These are phyloP conservation scores for Pyracantha coccinea DNA, from an alignment of 331 rosid species.

Conservation along the genomic window DNA sequence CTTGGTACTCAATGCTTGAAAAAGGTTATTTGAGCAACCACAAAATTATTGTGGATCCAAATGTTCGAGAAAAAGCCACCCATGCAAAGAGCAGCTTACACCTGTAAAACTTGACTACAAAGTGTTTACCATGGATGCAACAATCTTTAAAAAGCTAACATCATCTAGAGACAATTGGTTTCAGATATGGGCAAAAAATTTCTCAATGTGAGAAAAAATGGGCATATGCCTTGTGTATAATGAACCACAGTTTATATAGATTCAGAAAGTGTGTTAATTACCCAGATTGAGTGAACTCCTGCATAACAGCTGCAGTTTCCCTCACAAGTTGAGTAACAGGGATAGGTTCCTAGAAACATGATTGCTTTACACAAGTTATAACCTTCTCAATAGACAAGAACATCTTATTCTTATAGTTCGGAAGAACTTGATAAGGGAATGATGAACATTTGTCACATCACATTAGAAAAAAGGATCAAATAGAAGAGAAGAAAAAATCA, in stretches of 20 bases:
- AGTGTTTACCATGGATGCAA: background rate
- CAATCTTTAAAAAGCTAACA: background rate
- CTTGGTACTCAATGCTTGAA: background rate
- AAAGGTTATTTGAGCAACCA: background rate
- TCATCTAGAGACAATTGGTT: background rate
- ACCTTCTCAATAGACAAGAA: background rate
- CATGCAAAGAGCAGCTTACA: background rate
- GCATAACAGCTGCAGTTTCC: slow-evolving; percentile 98
- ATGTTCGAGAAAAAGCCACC: background rate
- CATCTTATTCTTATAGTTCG: background rate
- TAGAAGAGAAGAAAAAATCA: background rate
- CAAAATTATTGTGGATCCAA: background rate
- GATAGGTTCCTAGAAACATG: slow-evolving; percentile 62
- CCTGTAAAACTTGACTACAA: background rate
- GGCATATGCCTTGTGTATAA: no score
- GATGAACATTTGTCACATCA: background rate
- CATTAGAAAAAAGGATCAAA: background rate
- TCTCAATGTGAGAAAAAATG: background rate
- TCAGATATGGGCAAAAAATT: background rate
- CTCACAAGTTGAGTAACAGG: slow-evolving; percentile 98
- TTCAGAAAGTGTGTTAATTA: slow-evolving; percentile 15
- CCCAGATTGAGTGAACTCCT: slow-evolving; percentile 99
- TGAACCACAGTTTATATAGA: background rate
- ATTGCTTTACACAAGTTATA: background rate
- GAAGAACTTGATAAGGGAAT: background rate